phyloP scores from a whole-genome alignment of 179 eudicot species.

The Silene noctiflora region DNA sequence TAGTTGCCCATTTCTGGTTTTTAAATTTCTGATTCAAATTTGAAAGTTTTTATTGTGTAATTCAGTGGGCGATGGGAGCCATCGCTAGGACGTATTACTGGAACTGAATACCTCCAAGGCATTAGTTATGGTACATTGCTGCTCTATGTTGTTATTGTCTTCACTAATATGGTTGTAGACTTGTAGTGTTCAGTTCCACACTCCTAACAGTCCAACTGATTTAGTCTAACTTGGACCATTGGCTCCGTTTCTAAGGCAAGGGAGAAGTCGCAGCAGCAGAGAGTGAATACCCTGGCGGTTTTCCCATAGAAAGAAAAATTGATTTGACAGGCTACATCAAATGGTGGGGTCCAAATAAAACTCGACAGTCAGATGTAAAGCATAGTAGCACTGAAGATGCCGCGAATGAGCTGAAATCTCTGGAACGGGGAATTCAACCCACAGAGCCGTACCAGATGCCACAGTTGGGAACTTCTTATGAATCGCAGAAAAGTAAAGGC shows the following conservation, averaged over 20 bases:
- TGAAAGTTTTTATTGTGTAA: slow-evolving; percentile 4
- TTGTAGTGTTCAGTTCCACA: neutral
- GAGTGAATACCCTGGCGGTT: slow-evolving; percentile 59
- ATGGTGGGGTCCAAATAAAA: slow-evolving; percentile 84
- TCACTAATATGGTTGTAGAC: neutral
- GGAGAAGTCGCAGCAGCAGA: slow-evolving; percentile 62
- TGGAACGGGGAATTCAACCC: slow-evolving; percentile 52
- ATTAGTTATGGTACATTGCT: slow-evolving; percentile 52
- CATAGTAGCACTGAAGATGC: slow-evolving; percentile 58
- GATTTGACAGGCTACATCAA: slow-evolving; percentile 83
- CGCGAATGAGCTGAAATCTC: slow-evolving; percentile 67
- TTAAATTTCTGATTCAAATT: neutral
- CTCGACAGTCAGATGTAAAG: slow-evolving; percentile 56
- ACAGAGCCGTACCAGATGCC: slow-evolving; percentile 97
- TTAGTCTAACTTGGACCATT: neutral
- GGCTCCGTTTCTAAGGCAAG: slow-evolving; percentile 30
- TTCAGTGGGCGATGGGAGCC: slow-evolving; percentile 77
- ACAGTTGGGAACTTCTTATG: slow-evolving; percentile 60
- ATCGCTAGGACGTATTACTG: slow-evolving; percentile 63
- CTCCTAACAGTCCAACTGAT: slow-evolving; percentile 7
- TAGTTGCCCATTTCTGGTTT: slow-evolving; percentile 14
- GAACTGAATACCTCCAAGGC: slow-evolving; percentile 61
- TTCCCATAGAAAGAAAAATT: slow-evolving; percentile 74
- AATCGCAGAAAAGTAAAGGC: slow-evolving; percentile 48
- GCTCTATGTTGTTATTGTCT: slow-evolving; percentile 11